Evolutionary conservation across 352 stramenopile genomes (phyloP).

Genomic region (Pythium vanterpoolii): DNA sequence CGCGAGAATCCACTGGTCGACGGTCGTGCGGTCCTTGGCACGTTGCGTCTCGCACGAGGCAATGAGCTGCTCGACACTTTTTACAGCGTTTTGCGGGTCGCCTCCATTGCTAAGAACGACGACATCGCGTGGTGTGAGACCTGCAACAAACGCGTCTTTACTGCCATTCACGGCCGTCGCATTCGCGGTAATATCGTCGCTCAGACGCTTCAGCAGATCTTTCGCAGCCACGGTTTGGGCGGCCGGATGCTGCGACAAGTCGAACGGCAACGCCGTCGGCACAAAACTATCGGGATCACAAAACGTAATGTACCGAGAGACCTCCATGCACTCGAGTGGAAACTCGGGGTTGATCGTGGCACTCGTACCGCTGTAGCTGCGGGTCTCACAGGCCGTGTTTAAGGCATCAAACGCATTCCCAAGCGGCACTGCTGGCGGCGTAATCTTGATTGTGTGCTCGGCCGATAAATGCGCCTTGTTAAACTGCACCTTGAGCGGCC

Average conservation of each 20-base stretch:
- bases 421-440: conserved; percentile 11
- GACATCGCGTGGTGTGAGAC: conserved; percentile 54
- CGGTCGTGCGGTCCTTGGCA: conserved; percentile 44
- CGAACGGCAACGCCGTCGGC: conserved; percentile 83
- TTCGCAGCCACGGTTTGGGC: conserved; percentile 93
- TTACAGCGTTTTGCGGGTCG: conserved; percentile 10
- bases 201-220: conserved; percentile 91
- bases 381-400: conserved; percentile 77
- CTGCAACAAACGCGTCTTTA: conserved; percentile 71
- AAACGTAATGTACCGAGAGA: conserved; percentile 70
- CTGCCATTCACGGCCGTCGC: conserved; percentile 65
- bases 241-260: conserved; percentile 85
- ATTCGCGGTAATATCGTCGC: conserved; percentile 90
- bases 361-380: conserved; percentile 21
- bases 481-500: conserved; percentile 66
- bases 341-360: conserved; percentile 72
- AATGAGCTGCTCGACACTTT: conserved; percentile 49
- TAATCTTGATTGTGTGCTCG: conserved; percentile 26
- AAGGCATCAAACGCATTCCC: conserved; percentile 49
- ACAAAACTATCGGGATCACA: conserved; percentile 61
- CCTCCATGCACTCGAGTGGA: conserved; percentile 64
- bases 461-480: conserved; percentile 43
- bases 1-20: conserved; percentile 46
- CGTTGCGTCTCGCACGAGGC: conserved; percentile 46
- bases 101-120: conserved; percentile 16